phyloP scores from a whole-genome alignment of 768 basidiomycete genomes.

The Trametes cingulata region DNA sequence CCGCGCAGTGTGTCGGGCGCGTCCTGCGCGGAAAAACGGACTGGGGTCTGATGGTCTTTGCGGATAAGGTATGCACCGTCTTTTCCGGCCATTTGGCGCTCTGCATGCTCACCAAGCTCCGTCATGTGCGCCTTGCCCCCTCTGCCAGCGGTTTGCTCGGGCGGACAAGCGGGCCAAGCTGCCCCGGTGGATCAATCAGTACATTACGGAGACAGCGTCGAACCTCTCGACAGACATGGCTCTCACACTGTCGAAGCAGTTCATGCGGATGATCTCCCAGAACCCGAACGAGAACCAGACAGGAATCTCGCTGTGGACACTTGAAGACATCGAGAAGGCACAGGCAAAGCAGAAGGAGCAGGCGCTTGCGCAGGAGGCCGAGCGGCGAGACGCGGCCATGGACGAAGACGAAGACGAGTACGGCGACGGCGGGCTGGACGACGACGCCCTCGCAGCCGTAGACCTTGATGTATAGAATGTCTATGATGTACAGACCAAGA shows the following conservation, averaged over 20 bases:
- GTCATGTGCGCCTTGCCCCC: neutral
- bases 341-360: conserved; percentile 80
- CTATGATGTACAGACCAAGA: conserved; percentile 11
- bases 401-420: conserved; percentile 59
- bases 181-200: conserved; percentile 98
- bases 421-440: conserved; percentile 36
- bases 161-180: conserved; percentile 94
- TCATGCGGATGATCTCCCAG: conserved; percentile 99
- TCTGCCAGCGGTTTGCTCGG: conserved; percentile 82
- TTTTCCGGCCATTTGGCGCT: neutral
- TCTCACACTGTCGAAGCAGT: conserved; percentile 88
- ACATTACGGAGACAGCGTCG: conserved; percentile 97
- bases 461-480: conserved; percentile 31
- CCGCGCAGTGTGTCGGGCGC: conserved; percentile 98
- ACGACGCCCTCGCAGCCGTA: conserved; percentile 32
- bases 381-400: conserved; percentile 31
- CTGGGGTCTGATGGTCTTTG: conserved; percentile 99
- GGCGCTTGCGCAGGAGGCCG: conserved; percentile 49
- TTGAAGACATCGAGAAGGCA: conserved; percentile 86
- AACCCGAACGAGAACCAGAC: conserved; percentile 96
- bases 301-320: conserved; percentile 91
- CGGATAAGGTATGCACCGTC: conserved; percentile 74
- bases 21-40: conserved; percentile 98
- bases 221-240: conserved; percentile 99
- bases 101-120: neutral